Evolutionary conservation across 2,329 filamentous ascomycete species (phyloP).

Genomic region (Geosmithia putterillii): DNA sequence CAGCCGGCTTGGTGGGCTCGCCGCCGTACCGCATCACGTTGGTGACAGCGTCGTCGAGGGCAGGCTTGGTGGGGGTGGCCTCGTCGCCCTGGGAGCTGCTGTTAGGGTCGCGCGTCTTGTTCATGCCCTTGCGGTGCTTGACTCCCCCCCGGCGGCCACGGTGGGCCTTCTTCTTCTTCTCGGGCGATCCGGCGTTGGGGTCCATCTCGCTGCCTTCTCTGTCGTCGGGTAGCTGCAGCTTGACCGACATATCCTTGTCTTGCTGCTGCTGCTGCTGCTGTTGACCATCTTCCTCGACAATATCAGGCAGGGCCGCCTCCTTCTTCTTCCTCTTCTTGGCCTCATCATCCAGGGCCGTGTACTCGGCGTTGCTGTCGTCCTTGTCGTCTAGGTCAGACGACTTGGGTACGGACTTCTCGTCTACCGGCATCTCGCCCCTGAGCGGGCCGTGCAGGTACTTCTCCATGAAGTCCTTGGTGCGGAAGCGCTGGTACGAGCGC

Average conservation of each 20-base stretch:
- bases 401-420: not conserved
- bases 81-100: conserved; percentile 38
- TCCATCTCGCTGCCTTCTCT: not conserved
- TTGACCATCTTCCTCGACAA: not conserved
- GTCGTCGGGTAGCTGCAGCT: too few relatives aligned
- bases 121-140: conserved; percentile 45
- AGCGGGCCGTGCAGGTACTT: conserved; percentile 1
- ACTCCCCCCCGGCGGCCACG: conserved; percentile 61
- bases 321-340: not conserved
- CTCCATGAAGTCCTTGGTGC: conserved; percentile 15
- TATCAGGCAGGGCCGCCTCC: not conserved
- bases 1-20: conserved; percentile 16
- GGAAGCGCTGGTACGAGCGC: conserved; percentile 21
- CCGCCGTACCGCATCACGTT: conserved; percentile 46
- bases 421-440: not conserved
- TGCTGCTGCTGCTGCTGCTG: not conserved
- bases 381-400: not conserved
- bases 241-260: too few relatives aligned
- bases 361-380: not conserved
- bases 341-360: not conserved
- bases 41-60: conserved; percentile 51
- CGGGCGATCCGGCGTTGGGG: conserved; percentile 14
- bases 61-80: conserved; percentile 22
- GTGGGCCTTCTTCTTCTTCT: conserved; percentile 57
- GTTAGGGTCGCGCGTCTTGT: conserved; percentile 33